Base-by-base conservation (phyloP, 148 eudicot species). In the Rhododendron kiyosumense region DNA sequence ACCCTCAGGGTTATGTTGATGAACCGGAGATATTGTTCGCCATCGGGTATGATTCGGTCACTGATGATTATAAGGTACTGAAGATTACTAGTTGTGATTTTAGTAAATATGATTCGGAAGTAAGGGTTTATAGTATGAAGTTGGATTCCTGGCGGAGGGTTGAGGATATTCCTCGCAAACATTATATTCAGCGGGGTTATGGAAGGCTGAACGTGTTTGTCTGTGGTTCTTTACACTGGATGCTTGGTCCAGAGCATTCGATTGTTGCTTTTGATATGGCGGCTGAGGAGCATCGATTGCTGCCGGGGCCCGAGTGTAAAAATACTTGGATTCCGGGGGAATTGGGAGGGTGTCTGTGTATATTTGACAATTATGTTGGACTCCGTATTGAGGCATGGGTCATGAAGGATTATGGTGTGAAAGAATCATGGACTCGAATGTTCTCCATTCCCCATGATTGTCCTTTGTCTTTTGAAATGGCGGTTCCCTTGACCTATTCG, bases 51-150 rank as follows among this genome's bases (percentile, higher is more conserved):
- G 92, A 90, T 86, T 67, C 17, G 28, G 88, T 86, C 20, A 38
- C 6, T 54, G 91, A 90, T 84, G 92, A 90, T 79, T 90, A 91
- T 82, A 92, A 90, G 17, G 78, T 90, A 81, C 84, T 92, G 10
- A 86, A 91, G 81, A 69, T 89, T 3, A 74, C 84, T 11, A 83
- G 88, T 81, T 85, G 63, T 78, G 15, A 3, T 2, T 6, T 69
- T 26, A 10, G 12, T 32, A 34, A 34, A 18, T 51, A 4, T 32
- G 71, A 81, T 38, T 84, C 85, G 61, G 88, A 80, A 63, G 84
- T 89, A 46, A 88, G 79, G 86, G 87, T 92, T 87, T 92, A 85
- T 41, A 92, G 93, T 75, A 41, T 90, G 41, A 92, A 71, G 65
- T 34, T 46, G 11, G 84, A 85, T 71, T 57, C 85, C 3, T 92